Percentiles rank a stretch among this genome's conserved stretches.
Conservation (phyloP, 148 eudicot species). For the Vaccinium vitisidaea region DNA sequence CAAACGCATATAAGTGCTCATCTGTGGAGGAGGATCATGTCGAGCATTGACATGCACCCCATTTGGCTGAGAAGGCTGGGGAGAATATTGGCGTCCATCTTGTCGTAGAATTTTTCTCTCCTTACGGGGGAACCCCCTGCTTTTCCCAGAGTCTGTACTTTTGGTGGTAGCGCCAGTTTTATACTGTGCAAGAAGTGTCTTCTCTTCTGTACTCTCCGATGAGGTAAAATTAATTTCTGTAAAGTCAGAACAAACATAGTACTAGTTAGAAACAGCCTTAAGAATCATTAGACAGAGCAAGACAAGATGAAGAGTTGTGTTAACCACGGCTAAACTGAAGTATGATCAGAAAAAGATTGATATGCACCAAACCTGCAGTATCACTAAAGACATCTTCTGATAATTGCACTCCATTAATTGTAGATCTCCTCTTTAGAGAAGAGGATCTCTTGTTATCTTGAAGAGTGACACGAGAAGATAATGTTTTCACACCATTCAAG, state of each 20-base stretch:
- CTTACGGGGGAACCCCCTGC: constrained; percentile 27
- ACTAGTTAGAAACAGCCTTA: not conserved
- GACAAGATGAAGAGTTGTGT: not conserved
- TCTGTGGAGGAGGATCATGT: constrained; percentile 28
- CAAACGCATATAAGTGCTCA: constrained; percentile 54
- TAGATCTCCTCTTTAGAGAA: constrained; percentile 24
- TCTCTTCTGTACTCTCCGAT: constrained; percentile 38
- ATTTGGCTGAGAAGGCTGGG: constrained; percentile 25
- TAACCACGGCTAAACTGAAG: constrained; percentile 13
- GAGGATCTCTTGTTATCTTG: constrained; percentile 25
- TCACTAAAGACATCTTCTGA: constrained; percentile 24
- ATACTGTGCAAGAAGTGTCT: constrained; percentile 30
- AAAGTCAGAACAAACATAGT: not conserved
- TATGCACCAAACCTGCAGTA: constrained; percentile 48
- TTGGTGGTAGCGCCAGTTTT: constrained; percentile 28
- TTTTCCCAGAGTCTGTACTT: constrained; percentile 33
- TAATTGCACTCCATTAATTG: constrained; percentile 24
- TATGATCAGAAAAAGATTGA: constrained; percentile 11
- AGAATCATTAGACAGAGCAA: constrained; percentile 2
- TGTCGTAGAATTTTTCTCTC: constrained; percentile 27
- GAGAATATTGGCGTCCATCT: constrained; percentile 23
- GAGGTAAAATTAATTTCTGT: constrained; percentile 10
- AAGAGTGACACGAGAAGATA: constrained; percentile 32
- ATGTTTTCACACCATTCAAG: constrained; percentile 26
- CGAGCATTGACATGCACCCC: constrained; percentile 24